Evolutionary conservation across 2,329 filamentous ascomycete species (phyloP).

Genomic region (Penicillium sp.): DNA sequence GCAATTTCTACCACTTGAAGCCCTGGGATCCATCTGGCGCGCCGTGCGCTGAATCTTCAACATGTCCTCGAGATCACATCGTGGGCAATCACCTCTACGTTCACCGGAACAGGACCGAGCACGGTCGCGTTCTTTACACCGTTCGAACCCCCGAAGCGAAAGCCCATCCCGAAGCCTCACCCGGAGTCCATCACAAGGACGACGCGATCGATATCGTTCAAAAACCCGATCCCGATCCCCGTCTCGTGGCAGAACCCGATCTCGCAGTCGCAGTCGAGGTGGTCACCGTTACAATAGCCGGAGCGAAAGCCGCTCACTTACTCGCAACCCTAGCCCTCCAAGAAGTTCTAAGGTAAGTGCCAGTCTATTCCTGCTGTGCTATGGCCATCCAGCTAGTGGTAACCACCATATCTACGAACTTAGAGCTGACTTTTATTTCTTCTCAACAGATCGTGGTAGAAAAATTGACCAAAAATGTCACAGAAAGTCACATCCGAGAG

Average conservation of each 20-base stretch:
- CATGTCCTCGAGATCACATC: conserved; percentile 31
- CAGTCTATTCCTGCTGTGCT: neutral
- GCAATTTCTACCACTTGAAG: neutral
- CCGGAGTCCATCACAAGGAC: conserved; percentile 29
- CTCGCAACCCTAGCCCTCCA: conserved; percentile 24
- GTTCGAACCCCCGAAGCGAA: conserved; percentile 39
- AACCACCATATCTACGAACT: neutral
- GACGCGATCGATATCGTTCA: conserved; percentile 29
- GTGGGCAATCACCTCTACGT: conserved; percentile 31
- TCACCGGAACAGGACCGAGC: conserved; percentile 25
- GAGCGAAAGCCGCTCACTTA: conserved; percentile 32
- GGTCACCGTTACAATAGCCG: conserved; percentile 40
- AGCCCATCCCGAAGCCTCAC: conserved; percentile 26
- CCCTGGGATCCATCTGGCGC: neutral
- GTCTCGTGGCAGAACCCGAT: conserved; percentile 31
- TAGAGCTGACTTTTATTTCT: neutral
- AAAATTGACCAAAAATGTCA: conserved; percentile 92
- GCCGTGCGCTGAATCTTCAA: neutral
- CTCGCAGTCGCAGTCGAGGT: conserved; percentile 42
- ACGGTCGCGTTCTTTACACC: conserved; percentile 31
- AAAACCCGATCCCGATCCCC: conserved; percentile 32
- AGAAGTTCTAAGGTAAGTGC: conserved; percentile 40
- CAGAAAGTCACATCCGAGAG: conserved; percentile 80
- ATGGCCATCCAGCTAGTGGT: neutral
- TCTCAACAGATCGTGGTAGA: conserved; percentile 77